Evolutionary conservation across 2,329 filamentous ascomycete genomes (phyloP).

Genomic region (Paraconiothyrium sp.): DNA sequence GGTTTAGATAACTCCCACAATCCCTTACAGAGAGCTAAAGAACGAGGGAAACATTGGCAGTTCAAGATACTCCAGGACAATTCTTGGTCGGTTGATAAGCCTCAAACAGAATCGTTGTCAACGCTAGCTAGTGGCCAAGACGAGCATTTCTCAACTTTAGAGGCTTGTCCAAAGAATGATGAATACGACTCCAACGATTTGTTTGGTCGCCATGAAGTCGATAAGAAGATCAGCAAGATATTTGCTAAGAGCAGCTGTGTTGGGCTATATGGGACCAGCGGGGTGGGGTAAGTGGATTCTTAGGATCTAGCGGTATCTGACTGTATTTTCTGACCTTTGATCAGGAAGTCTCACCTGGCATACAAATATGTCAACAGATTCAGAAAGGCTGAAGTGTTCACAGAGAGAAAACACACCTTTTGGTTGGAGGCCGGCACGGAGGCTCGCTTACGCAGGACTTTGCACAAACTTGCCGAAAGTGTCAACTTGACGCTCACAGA

Average conservation of each 20-base stretch:
- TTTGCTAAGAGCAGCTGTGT: neutral
- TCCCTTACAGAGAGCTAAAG: slow-evolving; percentile 4
- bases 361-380: slow-evolving; percentile 5
- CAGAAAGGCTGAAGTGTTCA: neutral
- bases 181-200: neutral
- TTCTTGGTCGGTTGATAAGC: too few relatives aligned
- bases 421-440: slow-evolving; percentile 10
- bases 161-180: neutral
- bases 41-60: slow-evolving; percentile 4
- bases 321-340: neutral
- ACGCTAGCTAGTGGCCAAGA: too few relatives aligned
- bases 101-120: too few relatives aligned
- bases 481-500: neutral
- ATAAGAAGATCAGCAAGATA: neutral
- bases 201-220: neutral
- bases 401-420: slow-evolving; percentile 13
- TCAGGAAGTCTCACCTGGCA: slow-evolving; percentile 13
- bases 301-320: too few relatives aligned
- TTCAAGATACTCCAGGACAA: neutral
- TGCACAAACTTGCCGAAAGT: neutral
- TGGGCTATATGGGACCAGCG: slow-evolving; percentile 1
- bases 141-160: neutral
- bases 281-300: slow-evolving; percentile 1
- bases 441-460: neutral
- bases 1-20: slow-evolving; percentile 1